Conservation (phyloP, 805 yeast species). For the Yarrowia sp. region DNA sequence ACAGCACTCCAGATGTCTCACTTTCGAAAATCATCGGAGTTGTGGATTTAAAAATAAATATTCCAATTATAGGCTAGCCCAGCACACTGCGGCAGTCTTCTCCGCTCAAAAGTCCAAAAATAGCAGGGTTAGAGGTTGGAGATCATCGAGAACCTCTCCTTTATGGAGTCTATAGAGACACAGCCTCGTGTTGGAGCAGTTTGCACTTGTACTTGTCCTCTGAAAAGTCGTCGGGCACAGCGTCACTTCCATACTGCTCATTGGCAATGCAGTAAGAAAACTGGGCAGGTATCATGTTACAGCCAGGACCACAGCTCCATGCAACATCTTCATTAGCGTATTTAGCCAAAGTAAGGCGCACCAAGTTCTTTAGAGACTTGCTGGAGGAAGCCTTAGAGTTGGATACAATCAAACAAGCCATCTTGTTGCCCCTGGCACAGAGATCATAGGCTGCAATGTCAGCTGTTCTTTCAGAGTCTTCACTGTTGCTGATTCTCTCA, state of each 20-base stretch:
- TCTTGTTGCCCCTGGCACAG: background rate
- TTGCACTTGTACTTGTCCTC: background rate
- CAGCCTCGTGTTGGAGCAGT: background rate
- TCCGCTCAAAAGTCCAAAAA: background rate
- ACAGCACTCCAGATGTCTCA: no score
- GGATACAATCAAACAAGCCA: background rate
- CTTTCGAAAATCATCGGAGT: background rate
- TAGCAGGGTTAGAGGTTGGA: background rate
- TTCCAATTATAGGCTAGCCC: background rate
- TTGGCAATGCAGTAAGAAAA: background rate
- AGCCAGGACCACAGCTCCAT: background rate
- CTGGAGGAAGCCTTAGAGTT: background rate
- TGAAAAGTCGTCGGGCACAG: background rate
- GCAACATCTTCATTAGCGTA: slow-evolving; percentile 4
- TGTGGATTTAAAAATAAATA: background rate
- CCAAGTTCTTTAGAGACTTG: background rate
- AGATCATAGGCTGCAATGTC: background rate
- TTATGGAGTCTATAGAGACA: background rate
- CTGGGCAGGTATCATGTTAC: background rate
- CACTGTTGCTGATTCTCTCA: background rate
- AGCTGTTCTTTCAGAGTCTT: background rate
- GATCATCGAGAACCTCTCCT: background rate
- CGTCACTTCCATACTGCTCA: background rate
- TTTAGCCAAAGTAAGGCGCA: background rate
- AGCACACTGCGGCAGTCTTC: background rate